Percentiles rank a stretch among this genome's conserved stretches.
These are phyloP conservation scores for Apiospora aurea DNA, from an alignment of 2,329 filamentous ascomycete genomes.

Conservation along the genomic window DNA sequence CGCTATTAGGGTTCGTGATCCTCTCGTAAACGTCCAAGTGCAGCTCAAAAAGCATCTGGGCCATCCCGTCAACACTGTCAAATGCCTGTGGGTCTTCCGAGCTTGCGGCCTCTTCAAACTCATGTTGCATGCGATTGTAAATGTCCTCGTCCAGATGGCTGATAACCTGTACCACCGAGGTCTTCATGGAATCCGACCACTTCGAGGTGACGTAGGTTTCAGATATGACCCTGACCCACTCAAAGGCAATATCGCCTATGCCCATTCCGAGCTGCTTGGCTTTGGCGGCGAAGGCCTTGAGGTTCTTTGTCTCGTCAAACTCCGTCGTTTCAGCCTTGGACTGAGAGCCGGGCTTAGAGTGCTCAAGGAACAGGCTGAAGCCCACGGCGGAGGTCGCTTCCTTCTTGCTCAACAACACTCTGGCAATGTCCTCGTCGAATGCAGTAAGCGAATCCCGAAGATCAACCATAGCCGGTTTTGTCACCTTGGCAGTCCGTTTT, in stretches of 20 bases:
- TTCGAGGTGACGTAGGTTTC: conserved; percentile 59
- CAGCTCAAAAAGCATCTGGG: conserved; percentile 68
- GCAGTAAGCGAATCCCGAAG: conserved; percentile 55
- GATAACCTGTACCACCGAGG: conserved; percentile 62
- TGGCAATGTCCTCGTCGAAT: conserved; percentile 62
- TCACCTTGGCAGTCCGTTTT: conserved; percentile 57
- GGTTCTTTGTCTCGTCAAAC: conserved; percentile 61
- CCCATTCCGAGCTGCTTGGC: conserved; percentile 60
- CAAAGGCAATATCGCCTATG: conserved; percentile 63
- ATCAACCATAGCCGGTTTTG: conserved; percentile 55
- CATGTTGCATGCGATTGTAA: conserved; percentile 53
- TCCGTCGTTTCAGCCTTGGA: conserved; percentile 53
- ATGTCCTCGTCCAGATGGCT: conserved; percentile 61
- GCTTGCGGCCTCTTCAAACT: conserved; percentile 43
- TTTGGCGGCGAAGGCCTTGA: conserved; percentile 58
- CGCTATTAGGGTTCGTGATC: conserved; percentile 63
- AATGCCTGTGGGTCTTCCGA: conserved; percentile 34
- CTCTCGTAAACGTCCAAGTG: conserved; percentile 67
- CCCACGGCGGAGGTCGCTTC: conserved; percentile 57
- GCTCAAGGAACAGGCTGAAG: conserved; percentile 68
- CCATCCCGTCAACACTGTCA: conserved; percentile 50
- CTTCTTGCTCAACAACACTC: conserved; percentile 60
- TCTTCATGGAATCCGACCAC: conserved; percentile 67
- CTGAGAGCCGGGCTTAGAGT: conserved; percentile 64
- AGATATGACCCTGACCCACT: conserved; percentile 61